Conservation (phyloP, 805 yeast genomes). For the Kodamaea hsintzibuensis region DNA sequence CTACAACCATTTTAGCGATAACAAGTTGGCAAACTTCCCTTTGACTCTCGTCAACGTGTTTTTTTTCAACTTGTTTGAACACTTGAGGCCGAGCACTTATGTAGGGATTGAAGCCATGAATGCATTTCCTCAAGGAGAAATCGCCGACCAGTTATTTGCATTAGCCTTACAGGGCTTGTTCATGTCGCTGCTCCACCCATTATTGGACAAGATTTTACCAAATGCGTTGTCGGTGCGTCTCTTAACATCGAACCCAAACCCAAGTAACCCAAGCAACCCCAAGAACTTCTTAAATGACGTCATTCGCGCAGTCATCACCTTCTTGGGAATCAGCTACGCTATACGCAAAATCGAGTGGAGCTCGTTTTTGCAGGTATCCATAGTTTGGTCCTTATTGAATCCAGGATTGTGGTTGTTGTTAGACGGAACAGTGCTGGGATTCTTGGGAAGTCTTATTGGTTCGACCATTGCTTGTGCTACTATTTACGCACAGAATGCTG, state of each 20-base stretch:
- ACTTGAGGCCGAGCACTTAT: slow-evolving; percentile 13
- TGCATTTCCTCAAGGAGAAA: background rate
- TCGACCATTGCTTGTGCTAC: slow-evolving; percentile 32
- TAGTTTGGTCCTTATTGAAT: slow-evolving; percentile 62
- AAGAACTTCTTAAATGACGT: slow-evolving; percentile 37
- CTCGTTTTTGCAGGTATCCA: slow-evolving; percentile 61
- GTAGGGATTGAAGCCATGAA: slow-evolving; percentile 2
- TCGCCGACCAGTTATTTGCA: slow-evolving; percentile 22
- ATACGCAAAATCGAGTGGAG: slow-evolving; percentile 70
- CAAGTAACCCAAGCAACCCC: slow-evolving; percentile 19
- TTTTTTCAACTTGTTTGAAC: slow-evolving; percentile 15
- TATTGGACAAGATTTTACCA: slow-evolving; percentile 37
- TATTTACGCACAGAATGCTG: slow-evolving; percentile 31
- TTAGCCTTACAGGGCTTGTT: slow-evolving; percentile 53
- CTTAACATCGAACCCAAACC: slow-evolving; percentile 41
- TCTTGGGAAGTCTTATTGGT: slow-evolving; percentile 39
- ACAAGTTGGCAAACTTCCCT: slow-evolving; percentile 28
- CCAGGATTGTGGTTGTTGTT: slow-evolving; percentile 66
- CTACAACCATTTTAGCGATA: slow-evolving; percentile 47
- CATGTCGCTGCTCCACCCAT: slow-evolving; percentile 58
- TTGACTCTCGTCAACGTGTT: slow-evolving; percentile 15
- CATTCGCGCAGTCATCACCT: slow-evolving; percentile 52
- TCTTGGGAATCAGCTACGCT: slow-evolving; percentile 71
- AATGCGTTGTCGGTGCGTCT: slow-evolving; percentile 29
- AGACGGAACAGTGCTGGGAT: slow-evolving; percentile 59